Evolutionary conservation across 1,284 basidiomycete species (phyloP), one percentile per base, ranked within the genome.

Genomic region (Sporisorium reilianum): DNA sequence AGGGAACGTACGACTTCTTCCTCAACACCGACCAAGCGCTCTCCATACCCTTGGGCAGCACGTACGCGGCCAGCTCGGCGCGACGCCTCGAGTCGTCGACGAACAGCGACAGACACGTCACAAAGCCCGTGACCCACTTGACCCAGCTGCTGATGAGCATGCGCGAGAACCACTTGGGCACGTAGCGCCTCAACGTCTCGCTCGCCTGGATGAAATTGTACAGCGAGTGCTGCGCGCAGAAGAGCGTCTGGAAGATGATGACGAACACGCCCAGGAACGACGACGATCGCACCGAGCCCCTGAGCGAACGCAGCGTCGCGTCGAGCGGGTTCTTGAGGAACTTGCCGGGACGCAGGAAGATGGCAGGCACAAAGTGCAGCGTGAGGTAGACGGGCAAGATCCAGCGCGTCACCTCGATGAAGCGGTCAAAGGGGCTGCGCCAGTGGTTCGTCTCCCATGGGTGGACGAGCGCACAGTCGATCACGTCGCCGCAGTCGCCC

Each of bases 11-110:
- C 0, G 92, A 91, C 70, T 91, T 90, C 18, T 91, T 91, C 44
- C 93, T 85, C 16, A 91, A 90, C 76, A 91, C 89, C 1, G 90
- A 88, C 95, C 95, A 98, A 12, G 90, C 90, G 60, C 78, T 75
- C 61, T 83, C 80, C 48, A 82, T 85, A 0, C 90, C 93, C 85
- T 94, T 93, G n/a, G 95, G 95, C 41, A 97, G 86, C 4, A 94
- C 94, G 85, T 96, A 99, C 91, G 97, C 95, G 28, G 95, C 94
- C 71, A 96, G 86, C 85, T 96, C 94, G 3, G 89, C 90, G 14
- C 93, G 88, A 16, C 94, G 87, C 54, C 90, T 87, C 85, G 90
- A 91, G 81, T 94, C 94, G 82, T 99, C 96, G 5, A 96, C 89
- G 59, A 97, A 90, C 41, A 98, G 87, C 14, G 93, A 89, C 3